phyloP scores from a whole-genome alignment of 108 stramenopile genomes.

The Fistulifera pelliculosa region DNA sequence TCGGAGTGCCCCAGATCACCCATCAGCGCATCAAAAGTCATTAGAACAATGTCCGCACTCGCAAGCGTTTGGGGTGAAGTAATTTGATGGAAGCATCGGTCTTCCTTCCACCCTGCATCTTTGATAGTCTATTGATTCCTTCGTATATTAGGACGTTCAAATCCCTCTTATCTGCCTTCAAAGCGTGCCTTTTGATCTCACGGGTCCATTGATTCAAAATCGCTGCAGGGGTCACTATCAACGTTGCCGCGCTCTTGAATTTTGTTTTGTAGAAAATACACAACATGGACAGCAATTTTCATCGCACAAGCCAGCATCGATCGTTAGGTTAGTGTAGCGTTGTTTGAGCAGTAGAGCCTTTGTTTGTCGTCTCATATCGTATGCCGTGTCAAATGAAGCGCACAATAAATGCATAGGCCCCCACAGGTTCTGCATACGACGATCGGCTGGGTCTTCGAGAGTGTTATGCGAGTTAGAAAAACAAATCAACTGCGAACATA shows the following conservation, averaged over 20 bases:
- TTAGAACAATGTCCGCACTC: slow-evolving; percentile 55
- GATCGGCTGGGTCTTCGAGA: background rate
- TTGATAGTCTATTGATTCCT: slow-evolving; percentile 34
- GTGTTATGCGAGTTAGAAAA: slow-evolving; percentile 1
- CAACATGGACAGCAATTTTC: slow-evolving; percentile 30
- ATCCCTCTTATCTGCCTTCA: background rate
- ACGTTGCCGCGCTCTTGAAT: slow-evolving; percentile 45
- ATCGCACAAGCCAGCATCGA: slow-evolving; percentile 6
- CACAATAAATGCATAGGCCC: slow-evolving; percentile 29
- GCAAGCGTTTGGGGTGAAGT: slow-evolving; percentile 51
- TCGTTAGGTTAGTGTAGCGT: slow-evolving; percentile 1
- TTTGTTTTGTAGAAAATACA: slow-evolving; percentile 5
- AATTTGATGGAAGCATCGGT: slow-evolving; percentile 17
- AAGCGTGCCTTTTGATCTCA: slow-evolving; percentile 50
- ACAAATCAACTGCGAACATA: slow-evolving; percentile 22
- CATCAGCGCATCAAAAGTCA: slow-evolving; percentile 46
- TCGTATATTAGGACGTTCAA: slow-evolving; percentile 50
- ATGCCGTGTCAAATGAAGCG: slow-evolving; percentile 16
- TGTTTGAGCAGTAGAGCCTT: background rate
- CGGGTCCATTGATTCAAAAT: slow-evolving; percentile 61
- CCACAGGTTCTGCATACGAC: slow-evolving; percentile 25
- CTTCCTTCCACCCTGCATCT: slow-evolving; percentile 4
- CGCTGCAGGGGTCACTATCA: slow-evolving; percentile 60
- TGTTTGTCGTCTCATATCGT: slow-evolving; percentile 6
- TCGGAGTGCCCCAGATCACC: slow-evolving; percentile 51